Conservation (phyloP, 768 basidiomycete genomes). For the Leccinum longicurvipes region DNA sequence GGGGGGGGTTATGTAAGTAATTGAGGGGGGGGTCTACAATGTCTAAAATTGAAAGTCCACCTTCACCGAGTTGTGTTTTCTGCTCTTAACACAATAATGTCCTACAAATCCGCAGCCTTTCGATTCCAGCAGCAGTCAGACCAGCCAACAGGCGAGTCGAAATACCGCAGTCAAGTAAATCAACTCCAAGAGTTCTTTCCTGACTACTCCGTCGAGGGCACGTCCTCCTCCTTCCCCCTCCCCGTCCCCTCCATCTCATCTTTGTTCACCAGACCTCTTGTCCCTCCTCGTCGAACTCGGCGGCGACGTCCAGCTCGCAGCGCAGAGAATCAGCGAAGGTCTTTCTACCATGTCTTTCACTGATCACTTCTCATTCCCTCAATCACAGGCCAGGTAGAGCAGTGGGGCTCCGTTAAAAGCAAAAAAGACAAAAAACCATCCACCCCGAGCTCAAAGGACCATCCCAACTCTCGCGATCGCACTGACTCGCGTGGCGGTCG, state of each 20-base stretch:
- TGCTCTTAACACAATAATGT: constrained; percentile 14
- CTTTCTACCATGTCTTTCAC: background rate
- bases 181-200: constrained; percentile 74
- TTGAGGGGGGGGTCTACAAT: constrained; percentile 15
- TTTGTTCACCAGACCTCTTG: constrained; percentile 49
- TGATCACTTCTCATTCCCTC: constrained; percentile 8
- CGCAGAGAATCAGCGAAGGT: constrained; percentile 77
- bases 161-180: constrained; percentile 51
- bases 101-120: constrained; percentile 31
- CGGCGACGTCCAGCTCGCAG: constrained; percentile 70
- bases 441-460: constrained; percentile 47
- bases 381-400: constrained; percentile 62
- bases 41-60: constrained; percentile 26
- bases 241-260: constrained; percentile 22
- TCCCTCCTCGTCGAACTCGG: constrained; percentile 63
- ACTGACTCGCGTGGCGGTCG: constrained; percentile 53
- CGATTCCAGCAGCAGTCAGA: constrained; percentile 20
- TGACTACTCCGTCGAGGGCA: constrained; percentile 67
- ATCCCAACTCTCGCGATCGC: constrained; percentile 24
- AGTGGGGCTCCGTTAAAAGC: constrained; percentile 80
- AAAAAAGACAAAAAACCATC: constrained; percentile 83
- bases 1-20: constrained; percentile 14
- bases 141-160: constrained; percentile 25
- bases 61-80: background rate
- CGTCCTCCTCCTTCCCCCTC: constrained; percentile 16